A percentile compares a stretch with the other conserved stretches of the same genome.
Evolutionary conservation across 768 basidiomycete species (phyloP).

Genomic region (Phanerochaete carnosa): DNA sequence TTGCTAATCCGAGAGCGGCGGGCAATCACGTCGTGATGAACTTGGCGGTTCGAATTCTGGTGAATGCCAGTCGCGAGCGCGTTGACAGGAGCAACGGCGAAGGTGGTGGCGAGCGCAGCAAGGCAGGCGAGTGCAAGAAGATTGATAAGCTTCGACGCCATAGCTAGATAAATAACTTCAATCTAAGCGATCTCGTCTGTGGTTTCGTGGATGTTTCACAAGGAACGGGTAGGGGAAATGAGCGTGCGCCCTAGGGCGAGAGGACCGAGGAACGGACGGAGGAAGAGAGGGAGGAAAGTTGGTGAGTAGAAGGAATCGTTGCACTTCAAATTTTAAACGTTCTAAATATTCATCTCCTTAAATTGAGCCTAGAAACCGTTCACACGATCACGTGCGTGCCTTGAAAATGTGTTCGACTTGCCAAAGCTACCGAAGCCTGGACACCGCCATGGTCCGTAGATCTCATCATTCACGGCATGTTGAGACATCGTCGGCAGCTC

Average conservation of each 20-base stretch:
- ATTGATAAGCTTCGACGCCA: constrained; percentile 45
- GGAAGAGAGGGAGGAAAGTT: background rate
- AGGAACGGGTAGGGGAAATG: constrained; percentile 17
- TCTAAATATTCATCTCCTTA: constrained; percentile 5
- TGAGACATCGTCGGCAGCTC: too few relatives aligned
- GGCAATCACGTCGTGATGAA: constrained; percentile 36
- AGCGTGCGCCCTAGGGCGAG: constrained; percentile 12
- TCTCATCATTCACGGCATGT: background rate
- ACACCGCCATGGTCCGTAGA: background rate
- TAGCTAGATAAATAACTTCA: background rate
- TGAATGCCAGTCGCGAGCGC: constrained; percentile 40
- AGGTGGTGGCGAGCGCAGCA: constrained; percentile 50
- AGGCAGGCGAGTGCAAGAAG: constrained; percentile 58
- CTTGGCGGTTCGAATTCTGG: constrained; percentile 40
- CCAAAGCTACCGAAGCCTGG: background rate
- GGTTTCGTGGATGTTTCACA: constrained; percentile 28
- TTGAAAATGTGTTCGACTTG: background rate
- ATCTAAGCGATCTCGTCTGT: background rate
- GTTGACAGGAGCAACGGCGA: constrained; percentile 41
- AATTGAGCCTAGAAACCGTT: background rate
- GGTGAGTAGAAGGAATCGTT: background rate
- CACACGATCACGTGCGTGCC: constrained; percentile 3
- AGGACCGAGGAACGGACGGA: constrained; percentile 2
- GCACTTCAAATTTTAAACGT: background rate
- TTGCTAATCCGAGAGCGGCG: background rate